Evolutionary conservation across 1,139 yeast species (phyloP).

Genomic region (Groenewaldozyma sp.): DNA sequence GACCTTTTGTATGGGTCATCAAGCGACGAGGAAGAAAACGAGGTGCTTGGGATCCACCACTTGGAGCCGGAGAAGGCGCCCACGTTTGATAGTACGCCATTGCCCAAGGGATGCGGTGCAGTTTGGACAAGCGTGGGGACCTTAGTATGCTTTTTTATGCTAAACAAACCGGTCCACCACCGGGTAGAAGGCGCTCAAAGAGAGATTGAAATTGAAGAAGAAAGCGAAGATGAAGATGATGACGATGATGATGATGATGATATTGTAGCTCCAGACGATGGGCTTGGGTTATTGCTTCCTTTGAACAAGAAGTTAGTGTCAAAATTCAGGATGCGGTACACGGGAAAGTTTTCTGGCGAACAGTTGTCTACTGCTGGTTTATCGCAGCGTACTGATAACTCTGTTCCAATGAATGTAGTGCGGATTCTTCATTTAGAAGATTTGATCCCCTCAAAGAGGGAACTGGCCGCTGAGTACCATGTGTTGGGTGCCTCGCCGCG

Average conservation of each 20-base stretch:
- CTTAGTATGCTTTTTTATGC: constrained; percentile 62
- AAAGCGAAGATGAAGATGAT: constrained; percentile 10
- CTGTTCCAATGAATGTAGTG: constrained; percentile 38
- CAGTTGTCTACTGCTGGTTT: constrained; percentile 5
- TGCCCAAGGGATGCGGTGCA: constrained; percentile 92
- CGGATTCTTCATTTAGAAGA: constrained; percentile 57
- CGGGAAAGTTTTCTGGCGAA: constrained; percentile 1
- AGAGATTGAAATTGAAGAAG: constrained; percentile 3
- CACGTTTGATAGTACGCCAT: constrained; percentile 69
- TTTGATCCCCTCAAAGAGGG: constrained; percentile 67
- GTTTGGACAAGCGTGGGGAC: constrained; percentile 75
- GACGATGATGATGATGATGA: constrained; percentile 22
- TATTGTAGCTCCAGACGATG: constrained; percentile 1
- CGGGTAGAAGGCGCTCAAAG: not conserved
- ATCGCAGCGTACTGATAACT: constrained; percentile 7
- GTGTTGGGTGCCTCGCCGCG: constrained; percentile 61
- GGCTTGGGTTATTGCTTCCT: not conserved
- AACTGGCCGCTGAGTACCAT: constrained; percentile 67
- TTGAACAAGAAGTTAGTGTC: not conserved
- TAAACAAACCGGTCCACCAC: not conserved
- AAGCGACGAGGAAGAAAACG: constrained; percentile 19
- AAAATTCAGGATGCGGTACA: not conserved
- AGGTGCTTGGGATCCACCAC: constrained; percentile 14
- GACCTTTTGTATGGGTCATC: constrained; percentile 15
- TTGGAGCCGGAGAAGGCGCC: constrained; percentile 14